Base-by-base conservation (phyloP, 768 basidiomycete genomes). In the Calvatia gigantea region DNA sequence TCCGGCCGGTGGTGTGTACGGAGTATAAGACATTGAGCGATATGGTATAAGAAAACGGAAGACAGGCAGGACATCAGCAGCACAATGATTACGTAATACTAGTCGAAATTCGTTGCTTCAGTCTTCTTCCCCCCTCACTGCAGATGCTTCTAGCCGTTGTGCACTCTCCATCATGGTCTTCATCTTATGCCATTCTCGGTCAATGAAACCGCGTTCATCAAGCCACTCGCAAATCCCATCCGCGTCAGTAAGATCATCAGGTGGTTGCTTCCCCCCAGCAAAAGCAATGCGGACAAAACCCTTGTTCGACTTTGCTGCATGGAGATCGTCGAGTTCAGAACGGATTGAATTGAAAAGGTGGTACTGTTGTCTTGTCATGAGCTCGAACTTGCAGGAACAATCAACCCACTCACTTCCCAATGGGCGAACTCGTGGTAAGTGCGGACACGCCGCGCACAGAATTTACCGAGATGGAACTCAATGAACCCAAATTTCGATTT, bases 181-280 rank as follows among this genome's bases (percentile, higher is more conserved):
- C 48, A 92, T 66, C 61, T 76, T 85, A 54, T 79, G 76, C 88
- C 88, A 92, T 62, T 88, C 84, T 56, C 71, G 71, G 15, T 85
- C 80, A 55, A 92, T 84, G 39, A 89, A 67, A 15, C 79, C 77
- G 32, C 89, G 77, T 58, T 83, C 69, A 57, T 91, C 90, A 8
- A 94, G 76, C 89, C 89, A 91, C 21, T 89, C 87, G 72, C 86
- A 86, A 33, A 92, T 74, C n/a, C 71, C 82, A 62, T 93, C 89
- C n/a, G 86, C 87, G 62, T 92, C 83, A 11, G 74, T 67, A 31
- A 86, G 71, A 62, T 92, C 84, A 37, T 82, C 68, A 0, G 91
- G 91, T 17, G 87, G 87, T 54, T 75, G 64, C 59, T 70, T 70
- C 2, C 81, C 81, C 25, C 77, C 78, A 7, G 73, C 68, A 61